These are phyloP conservation scores for Phytophthora rubi DNA, from an alignment of 352 stramenopile species.

Conservation along the genomic window DNA sequence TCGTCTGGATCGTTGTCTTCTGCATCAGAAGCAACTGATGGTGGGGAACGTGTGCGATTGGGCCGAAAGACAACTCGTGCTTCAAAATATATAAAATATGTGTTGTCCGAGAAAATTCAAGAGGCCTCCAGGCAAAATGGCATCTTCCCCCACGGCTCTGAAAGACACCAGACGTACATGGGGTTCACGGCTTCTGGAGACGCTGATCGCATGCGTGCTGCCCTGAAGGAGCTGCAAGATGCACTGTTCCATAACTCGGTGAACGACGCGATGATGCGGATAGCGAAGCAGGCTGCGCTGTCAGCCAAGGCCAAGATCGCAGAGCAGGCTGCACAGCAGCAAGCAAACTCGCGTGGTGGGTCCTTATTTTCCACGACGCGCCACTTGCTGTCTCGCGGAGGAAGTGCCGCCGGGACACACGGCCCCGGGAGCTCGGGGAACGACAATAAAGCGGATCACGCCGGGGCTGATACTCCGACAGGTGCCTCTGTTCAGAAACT, in stretches of 20 bases:
- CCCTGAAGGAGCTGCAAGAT: constrained; percentile 64
- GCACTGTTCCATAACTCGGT: constrained; percentile 75
- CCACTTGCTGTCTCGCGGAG: constrained; percentile 62
- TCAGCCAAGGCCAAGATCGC: constrained; percentile 86
- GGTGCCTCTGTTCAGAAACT: constrained; percentile 62
- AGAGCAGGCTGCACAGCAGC: constrained; percentile 77
- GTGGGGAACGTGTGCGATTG: constrained; percentile 18
- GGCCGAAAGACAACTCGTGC: constrained; percentile 25
- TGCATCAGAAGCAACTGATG: constrained; percentile 15
- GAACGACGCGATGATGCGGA: constrained; percentile 85
- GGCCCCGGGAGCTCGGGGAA: constrained; percentile 31
- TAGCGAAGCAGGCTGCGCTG: constrained; percentile 78
- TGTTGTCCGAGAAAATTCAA: constrained; percentile 76
- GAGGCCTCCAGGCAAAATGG: constrained; percentile 72
- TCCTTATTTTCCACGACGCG: constrained; percentile 80
- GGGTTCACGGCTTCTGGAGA: constrained; percentile 54
- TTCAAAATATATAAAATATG: constrained; percentile 80
- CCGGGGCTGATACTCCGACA: constrained; percentile 52
- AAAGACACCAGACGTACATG: constrained; percentile 64
- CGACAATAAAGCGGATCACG: constrained; percentile 41
- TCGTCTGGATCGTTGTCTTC: constrained; percentile 22
- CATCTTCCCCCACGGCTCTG: constrained; percentile 72
- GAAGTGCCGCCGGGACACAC: constrained; percentile 23
- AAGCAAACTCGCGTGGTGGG: constrained; percentile 56
- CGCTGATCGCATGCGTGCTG: constrained; percentile 59